Base-by-base conservation (phyloP, 495 filamentous ascomycete species). In the Penicillium roqueforti region DNA sequence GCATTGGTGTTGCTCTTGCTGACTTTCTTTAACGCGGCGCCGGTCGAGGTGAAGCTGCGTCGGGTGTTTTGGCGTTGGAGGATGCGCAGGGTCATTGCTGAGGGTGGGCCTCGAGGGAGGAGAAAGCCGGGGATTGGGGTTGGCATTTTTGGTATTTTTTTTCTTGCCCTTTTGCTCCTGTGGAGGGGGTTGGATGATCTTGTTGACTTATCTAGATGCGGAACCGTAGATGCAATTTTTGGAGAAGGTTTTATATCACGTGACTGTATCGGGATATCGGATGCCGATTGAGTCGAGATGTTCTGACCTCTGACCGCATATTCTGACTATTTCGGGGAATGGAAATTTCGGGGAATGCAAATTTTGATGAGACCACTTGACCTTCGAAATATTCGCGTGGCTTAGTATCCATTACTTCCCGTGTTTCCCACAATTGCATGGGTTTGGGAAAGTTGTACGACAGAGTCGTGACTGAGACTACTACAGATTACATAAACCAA, bases 91-190 rank as follows among this genome's bases (percentile, higher is more conserved):
- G 61, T 61, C n/a, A 60, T 55, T 16, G 59, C 44, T 4, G 68
- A 66, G 20, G 70, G 72, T 19, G 66, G 57, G 10, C 74, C 74
- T 56, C 74, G 67, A 1, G 71, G 74, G 53, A 76, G 68, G 42
- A 76, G 71, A 59, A 75, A 77, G 13, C 46, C 62, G 4, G 70
- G 72, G 53, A 76, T 75, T 55, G 66, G 39, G 14, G 58, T 23
- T 41, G 63, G 36, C 64, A 68, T 66, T 18, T 43, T 38, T 29
- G 40, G 4, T 1, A 23, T 16, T 2, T 16, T 2, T 16, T 34
- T 13, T 6, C 18, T 29, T 20, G 4, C 5, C 29, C 26, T 39
- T 54, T 9, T 29, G 28, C 13, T 39, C 14, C 1, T 14, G 13
- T 23, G 29, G 47, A 51, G 52, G 16, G 16, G 25, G 47, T 46